phyloP scores from a whole-genome alignment of 441 rosid genomes.

The Populus hybrid region DNA sequence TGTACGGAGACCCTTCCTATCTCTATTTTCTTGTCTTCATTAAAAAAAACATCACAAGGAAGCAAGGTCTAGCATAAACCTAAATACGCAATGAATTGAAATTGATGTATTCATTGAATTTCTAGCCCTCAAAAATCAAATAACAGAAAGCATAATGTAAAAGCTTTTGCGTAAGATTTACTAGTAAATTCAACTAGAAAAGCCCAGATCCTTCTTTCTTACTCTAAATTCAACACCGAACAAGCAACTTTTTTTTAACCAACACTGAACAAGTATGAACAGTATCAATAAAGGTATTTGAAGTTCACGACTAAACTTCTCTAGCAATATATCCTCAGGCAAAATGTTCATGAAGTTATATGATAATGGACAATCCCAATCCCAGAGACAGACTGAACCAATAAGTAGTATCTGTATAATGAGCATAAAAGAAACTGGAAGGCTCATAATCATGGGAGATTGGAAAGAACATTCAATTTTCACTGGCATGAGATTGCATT shows the following conservation, averaged over 20 bases:
- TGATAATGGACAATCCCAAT: not conserved
- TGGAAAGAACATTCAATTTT: no score
- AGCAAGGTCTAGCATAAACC: not conserved
- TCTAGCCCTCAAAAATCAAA: not conserved
- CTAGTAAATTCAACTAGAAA: not conserved
- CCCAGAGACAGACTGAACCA: not conserved
- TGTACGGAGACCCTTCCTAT: not conserved
- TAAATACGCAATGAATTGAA: no score
- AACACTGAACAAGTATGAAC: not conserved
- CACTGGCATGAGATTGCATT: not conserved
- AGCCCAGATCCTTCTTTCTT: not conserved
- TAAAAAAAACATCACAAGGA: not conserved
- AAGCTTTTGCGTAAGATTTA: no score
- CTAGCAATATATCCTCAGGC: no score
- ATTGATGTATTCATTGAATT: no score
- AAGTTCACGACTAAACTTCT: not conserved
- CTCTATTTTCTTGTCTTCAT: not conserved
- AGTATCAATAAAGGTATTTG: not conserved
- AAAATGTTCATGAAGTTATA: not conserved
- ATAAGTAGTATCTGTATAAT: not conserved
- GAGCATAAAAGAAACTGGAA: not conserved
- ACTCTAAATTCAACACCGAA: not conserved
- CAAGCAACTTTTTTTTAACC: no score
- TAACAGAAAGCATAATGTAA: not conserved
- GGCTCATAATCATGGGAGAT: no score